Conservation (phyloP, 345 rosid species). For the Acer negundo region DNA sequence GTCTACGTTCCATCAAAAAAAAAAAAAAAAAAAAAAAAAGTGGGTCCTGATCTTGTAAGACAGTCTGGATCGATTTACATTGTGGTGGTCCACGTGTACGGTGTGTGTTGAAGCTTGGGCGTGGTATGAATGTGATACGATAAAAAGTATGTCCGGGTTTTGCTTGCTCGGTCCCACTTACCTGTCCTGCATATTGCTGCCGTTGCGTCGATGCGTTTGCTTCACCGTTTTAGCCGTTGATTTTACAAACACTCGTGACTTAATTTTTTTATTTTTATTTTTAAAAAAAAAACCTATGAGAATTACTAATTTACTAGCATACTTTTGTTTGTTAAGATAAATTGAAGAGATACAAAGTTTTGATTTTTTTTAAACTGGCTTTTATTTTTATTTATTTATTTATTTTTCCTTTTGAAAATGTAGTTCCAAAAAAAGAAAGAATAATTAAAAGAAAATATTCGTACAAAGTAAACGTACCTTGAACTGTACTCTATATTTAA, state of each 20-base stretch:
- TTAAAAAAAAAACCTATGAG: too few relatives aligned
- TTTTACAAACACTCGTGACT: too few relatives aligned
- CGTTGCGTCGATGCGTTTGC: too few relatives aligned
- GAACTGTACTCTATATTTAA: background rate
- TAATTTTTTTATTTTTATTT: too few relatives aligned
- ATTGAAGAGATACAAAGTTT: too few relatives aligned
- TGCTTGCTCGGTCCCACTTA: too few relatives aligned
- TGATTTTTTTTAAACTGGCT: background rate
- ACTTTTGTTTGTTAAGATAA: too few relatives aligned
- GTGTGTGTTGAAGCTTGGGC: background rate
- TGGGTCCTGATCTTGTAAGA: constrained; percentile 10
- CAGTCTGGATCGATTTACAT: constrained; percentile 8
- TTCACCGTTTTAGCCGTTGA: too few relatives aligned
- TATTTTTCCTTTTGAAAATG: too few relatives aligned
- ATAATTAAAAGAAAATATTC: background rate
- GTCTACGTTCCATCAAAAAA: background rate
- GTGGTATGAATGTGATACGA: constrained; percentile 3
- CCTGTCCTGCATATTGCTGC: too few relatives aligned
- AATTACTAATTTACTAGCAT: too few relatives aligned
- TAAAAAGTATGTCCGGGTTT: background rate
- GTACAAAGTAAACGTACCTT: background rate
- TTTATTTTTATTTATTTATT: too few relatives aligned
- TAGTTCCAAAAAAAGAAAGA: background rate
- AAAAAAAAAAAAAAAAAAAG: background rate
- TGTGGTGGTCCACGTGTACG: constrained; percentile 23